Evolutionary conservation across 2,329 filamentous ascomycete genomes (phyloP).

Genomic region (Elsinoe necatrix): DNA sequence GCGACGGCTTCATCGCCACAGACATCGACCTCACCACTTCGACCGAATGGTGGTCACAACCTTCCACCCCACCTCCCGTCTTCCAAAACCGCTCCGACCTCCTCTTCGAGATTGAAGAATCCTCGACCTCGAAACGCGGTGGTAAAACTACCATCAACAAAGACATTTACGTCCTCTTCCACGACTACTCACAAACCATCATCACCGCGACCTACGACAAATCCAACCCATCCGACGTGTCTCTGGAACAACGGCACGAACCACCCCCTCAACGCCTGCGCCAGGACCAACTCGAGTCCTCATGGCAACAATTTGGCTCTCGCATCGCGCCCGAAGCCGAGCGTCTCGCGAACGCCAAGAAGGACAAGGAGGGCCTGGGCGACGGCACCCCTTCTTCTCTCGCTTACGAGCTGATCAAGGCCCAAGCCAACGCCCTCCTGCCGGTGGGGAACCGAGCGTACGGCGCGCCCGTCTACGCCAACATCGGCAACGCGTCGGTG

Average conservation of each 20-base stretch:
- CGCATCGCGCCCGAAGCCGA: constrained; percentile 63
- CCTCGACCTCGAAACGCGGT: constrained; percentile 58
- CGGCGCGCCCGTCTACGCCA: constrained; percentile 86
- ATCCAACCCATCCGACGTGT: constrained; percentile 61
- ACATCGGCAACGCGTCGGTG: constrained; percentile 87
- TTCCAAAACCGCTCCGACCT: constrained; percentile 79
- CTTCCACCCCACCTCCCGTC: constrained; percentile 68
- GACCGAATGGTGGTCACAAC: constrained; percentile 80
- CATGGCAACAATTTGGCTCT: constrained; percentile 73
- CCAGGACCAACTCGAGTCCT: constrained; percentile 86
- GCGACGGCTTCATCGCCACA: constrained; percentile 72
- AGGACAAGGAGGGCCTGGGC: constrained; percentile 62
- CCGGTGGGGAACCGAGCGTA: constrained; percentile 86
- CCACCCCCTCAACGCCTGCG: constrained; percentile 70
- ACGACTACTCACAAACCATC: constrained; percentile 93
- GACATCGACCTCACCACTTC: constrained; percentile 71
- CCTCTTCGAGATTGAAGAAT: constrained; percentile 72
- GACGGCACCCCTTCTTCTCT: constrained; percentile 75
- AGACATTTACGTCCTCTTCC: constrained; percentile 78
- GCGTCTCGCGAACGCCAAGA: constrained; percentile 57
- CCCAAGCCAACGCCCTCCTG: constrained; percentile 62
- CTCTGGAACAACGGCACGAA: constrained; percentile 79
- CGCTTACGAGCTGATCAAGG: constrained; percentile 65
- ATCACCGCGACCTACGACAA: constrained; percentile 73
- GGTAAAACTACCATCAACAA: constrained; percentile 66